Conservation (phyloP, 164 flowering plant genomes). For the Magnolia kwangsiensis region DNA sequence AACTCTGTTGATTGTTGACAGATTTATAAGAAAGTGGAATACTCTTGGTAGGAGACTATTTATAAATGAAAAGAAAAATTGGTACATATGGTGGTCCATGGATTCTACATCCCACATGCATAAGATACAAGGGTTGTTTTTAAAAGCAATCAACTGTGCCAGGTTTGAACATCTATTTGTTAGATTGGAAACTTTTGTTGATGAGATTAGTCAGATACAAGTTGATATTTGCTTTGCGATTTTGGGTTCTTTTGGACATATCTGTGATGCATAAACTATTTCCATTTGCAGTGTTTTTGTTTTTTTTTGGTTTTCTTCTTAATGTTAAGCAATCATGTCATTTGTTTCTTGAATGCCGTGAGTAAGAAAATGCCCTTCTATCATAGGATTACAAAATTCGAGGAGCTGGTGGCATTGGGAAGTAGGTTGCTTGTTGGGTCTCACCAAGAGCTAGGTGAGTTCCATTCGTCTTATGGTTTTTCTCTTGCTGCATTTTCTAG, state of each 20-base stretch:
- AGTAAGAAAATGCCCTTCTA: not conserved
- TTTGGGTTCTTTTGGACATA: not conserved
- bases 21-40: not conserved
- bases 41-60: too few relatives aligned
- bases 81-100: too few relatives aligned
- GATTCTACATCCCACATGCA: too few relatives aligned
- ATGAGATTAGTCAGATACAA: not conserved
- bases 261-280: not conserved
- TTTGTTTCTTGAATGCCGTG: not conserved
- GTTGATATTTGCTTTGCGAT: not conserved
- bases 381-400: constrained; percentile 48
- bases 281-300: not conserved
- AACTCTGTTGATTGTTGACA: too few relatives aligned
- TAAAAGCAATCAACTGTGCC: too few relatives aligned
- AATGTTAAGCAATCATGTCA: not conserved
- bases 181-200: too few relatives aligned
- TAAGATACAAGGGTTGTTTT: too few relatives aligned
- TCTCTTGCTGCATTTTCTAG: not conserved
- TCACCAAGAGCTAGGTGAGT: constrained; percentile 53
- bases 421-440: constrained; percentile 40
- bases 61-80: too few relatives aligned
- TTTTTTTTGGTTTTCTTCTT: not conserved
- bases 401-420: constrained; percentile 48
- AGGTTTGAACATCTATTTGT: too few relatives aligned
- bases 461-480: not conserved